Conservation (phyloP, 805 yeast genomes). For the Brettanomyces nanus region DNA sequence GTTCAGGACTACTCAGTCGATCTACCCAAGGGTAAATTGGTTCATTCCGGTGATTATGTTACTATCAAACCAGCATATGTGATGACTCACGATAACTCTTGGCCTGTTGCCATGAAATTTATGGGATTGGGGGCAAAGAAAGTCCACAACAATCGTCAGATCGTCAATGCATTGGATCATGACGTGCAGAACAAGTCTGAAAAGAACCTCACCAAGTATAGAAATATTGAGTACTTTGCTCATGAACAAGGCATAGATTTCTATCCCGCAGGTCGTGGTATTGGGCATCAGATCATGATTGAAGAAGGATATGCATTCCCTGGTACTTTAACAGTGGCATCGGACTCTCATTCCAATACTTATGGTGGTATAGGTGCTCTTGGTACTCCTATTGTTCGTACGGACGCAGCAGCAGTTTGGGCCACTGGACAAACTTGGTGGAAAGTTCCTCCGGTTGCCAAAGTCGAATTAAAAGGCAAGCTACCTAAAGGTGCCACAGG, state of each 20-base stretch:
- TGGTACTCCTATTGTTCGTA: conserved; percentile 97
- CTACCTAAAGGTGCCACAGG: conserved; percentile 88
- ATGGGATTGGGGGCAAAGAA: conserved; percentile 86
- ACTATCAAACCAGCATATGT: conserved; percentile 93
- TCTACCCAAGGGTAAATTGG: conserved; percentile 63
- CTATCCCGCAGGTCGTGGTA: conserved; percentile 98
- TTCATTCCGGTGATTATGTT: conserved; percentile 89
- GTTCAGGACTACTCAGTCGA: conserved; percentile 92
- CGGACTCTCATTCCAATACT: conserved; percentile 96
- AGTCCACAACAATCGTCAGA: conserved; percentile 80
- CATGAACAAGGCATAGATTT: conserved; percentile 87
- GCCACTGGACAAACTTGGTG: conserved; percentile 99
- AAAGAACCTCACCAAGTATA: conserved; percentile 80
- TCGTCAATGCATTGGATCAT: conserved; percentile 94
- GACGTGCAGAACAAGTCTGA: conserved; percentile 93
- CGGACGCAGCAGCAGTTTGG: conserved; percentile 99
- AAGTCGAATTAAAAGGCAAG: conserved; percentile 75
- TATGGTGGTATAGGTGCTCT: conserved; percentile 95
- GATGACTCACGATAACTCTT: conserved; percentile 98
- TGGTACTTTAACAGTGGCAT: conserved; percentile 84
- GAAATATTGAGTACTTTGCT: conserved; percentile 85
- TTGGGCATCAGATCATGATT: conserved; percentile 98
- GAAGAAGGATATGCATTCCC: conserved; percentile 99
- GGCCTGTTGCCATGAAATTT: conserved; percentile 98
- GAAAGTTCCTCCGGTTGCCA: conserved; percentile 99